A percentile compares a stretch with the other conserved stretches of the same genome.
These are phyloP conservation scores for Penicillium crystallinum DNA, from an alignment of 495 filamentous ascomycete species.

Conservation along the genomic window DNA sequence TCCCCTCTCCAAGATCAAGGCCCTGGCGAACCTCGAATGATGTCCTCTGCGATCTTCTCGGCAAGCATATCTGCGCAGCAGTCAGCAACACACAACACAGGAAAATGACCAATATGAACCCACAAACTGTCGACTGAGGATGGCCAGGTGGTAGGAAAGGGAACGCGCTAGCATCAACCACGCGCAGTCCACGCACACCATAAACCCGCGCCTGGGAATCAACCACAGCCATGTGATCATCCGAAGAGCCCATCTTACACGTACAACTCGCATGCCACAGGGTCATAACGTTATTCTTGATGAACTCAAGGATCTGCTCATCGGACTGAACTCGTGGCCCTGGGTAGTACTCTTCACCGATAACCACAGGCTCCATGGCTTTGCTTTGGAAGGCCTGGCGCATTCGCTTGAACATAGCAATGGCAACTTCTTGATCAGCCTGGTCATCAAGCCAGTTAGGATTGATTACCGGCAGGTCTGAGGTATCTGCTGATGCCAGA, in stretches of 20 bases:
- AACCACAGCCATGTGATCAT: slow-evolving; percentile 52
- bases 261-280: slow-evolving; percentile 50
- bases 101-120: slow-evolving; percentile 3
- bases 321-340: slow-evolving; percentile 45
- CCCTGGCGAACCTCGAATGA: slow-evolving; percentile 16
- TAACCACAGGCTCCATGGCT: slow-evolving; percentile 35
- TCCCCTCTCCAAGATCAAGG: background rate
- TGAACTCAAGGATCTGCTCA: slow-evolving; percentile 42
- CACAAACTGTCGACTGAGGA: slow-evolving; percentile 44
- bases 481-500: slow-evolving; percentile 38
- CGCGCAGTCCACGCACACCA: slow-evolving; percentile 47
- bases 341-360: slow-evolving; percentile 45
- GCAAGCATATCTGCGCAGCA: slow-evolving; percentile 40
- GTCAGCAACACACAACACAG: background rate
- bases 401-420: slow-evolving; percentile 50
- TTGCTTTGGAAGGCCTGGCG: slow-evolving; percentile 41
- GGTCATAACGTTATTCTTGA: slow-evolving; percentile 35
- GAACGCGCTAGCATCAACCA: slow-evolving; percentile 55
- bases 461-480: slow-evolving; percentile 48
- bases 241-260: slow-evolving; percentile 48
- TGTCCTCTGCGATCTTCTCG: slow-evolving; percentile 50
- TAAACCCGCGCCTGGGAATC: slow-evolving; percentile 47
- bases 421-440: slow-evolving; percentile 47
- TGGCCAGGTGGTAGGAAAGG: slow-evolving; percentile 51
- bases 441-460: slow-evolving; percentile 46